phyloP scores from a whole-genome alignment of 2,329 filamentous ascomycete species.

The Cladophialophora exuberans region DNA sequence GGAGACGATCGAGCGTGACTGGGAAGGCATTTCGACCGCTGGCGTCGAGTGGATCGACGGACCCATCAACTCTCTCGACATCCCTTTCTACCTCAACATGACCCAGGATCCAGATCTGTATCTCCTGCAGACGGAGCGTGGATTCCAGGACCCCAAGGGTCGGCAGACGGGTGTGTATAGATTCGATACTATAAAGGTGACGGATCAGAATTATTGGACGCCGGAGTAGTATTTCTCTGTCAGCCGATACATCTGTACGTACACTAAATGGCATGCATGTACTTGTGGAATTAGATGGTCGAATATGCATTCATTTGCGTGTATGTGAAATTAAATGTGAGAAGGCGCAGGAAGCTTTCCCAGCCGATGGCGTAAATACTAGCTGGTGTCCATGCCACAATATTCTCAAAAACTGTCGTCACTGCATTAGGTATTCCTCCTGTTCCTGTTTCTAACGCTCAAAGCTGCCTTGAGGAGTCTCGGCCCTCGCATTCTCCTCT shows the following conservation, averaged over 20 bases:
- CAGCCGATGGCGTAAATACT: too few relatives aligned
- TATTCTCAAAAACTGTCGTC: neutral
- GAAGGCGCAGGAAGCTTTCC: too few relatives aligned
- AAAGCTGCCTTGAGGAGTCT: neutral
- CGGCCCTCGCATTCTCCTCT: neutral
- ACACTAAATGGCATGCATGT: neutral
- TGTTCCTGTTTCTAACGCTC: neutral
- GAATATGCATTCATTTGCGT: neutral
- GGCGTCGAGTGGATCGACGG: conserved; percentile 24
- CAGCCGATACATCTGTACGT: neutral
- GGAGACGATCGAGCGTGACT: conserved; percentile 18
- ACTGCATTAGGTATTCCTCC: neutral
- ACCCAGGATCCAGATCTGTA: conserved; percentile 23
- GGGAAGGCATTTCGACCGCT: conserved; percentile 19
- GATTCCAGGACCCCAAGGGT: conserved; percentile 19
- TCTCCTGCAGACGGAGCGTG: conserved; percentile 21
- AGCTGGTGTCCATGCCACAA: too few relatives aligned
- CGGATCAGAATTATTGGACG: conserved; percentile 27
- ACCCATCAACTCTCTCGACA: conserved; percentile 17
- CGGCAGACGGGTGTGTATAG: conserved; percentile 18
- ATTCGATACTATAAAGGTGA: conserved; percentile 19
- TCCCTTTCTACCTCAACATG: conserved; percentile 24
- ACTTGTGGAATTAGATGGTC: neutral
- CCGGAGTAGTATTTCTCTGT: conserved; percentile 14
- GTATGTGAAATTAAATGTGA: too few relatives aligned